Base-by-base conservation (phyloP, 164 flowering plant species). In the grape (Vitis vinifera) region DNA sequence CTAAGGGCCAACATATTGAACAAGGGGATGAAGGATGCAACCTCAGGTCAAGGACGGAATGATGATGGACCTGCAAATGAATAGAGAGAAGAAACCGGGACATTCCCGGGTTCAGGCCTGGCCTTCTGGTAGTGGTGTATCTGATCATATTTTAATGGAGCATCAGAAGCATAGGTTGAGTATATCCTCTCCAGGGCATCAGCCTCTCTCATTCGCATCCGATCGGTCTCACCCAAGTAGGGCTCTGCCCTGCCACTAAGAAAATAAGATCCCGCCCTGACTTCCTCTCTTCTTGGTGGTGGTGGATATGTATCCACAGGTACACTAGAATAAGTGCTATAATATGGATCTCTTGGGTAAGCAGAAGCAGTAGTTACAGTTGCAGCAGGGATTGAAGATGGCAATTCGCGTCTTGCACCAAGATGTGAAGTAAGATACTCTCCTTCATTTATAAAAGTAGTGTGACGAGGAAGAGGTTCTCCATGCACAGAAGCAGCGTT, bases 81-180 rank as follows among this genome's bases (percentile, higher is more conserved):
- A 79, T 89, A 89, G 10, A 85, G 87, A 51, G 90, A 82, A n/a
- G 91, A 86, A 23, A 88, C 89, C 12, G 90, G 72, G n/a, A 79
- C 55, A 48, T 72, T 15, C 23, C 68, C 55, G 13, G 70, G 12
- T 8, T 79, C 83, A 50, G 68, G 62, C 67, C 65, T 71, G 51
- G 59, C 60, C 15, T 51, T 80, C 10, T 64, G 73, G 27, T 72
- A 69, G 19, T 56, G 70, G 17, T 59, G 58, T 12, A 58, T 68
- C 63, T 55, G 81, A 65, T 71, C 77, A 62, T 80, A 78, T n/a
- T 75, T 77, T 1, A 82, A 63, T 44, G 75, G 19, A 60, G 75
- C 73, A 73, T 48, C 50, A 7, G 81, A 62, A 59, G 73, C 75
- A 81, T 81, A 73, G 19, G 71, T 27, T 59, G 77, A 17, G 65